These are phyloP conservation scores for Aspergillus texensis DNA, from an alignment of 2,329 filamentous ascomycete genomes.

Conservation along the genomic window DNA sequence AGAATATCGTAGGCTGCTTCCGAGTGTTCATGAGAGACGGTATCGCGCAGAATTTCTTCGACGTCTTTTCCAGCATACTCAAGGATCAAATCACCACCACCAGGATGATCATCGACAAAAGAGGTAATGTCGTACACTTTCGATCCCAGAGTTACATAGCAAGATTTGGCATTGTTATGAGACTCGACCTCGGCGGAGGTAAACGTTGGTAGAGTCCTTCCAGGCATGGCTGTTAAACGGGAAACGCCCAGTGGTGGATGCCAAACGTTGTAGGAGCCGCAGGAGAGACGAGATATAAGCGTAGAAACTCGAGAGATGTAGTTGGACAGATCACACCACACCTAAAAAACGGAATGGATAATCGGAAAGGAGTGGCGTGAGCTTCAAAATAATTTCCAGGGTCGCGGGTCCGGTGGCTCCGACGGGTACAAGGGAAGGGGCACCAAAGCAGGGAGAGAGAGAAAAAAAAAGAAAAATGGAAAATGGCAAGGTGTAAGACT, in stretches of 20 bases:
- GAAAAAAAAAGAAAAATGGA: background rate
- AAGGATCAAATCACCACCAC: slow-evolving; percentile 82
- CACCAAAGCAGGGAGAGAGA: background rate
- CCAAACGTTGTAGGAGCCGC: background rate
- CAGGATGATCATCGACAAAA: slow-evolving; percentile 88
- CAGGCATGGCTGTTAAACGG: slow-evolving; percentile 64
- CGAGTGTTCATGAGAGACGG: slow-evolving; percentile 79
- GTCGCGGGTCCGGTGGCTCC: slow-evolving; percentile 24
- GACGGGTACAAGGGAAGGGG: slow-evolving; percentile 13
- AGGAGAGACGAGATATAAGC: slow-evolving; percentile 4
- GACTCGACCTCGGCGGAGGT: slow-evolving; percentile 76
- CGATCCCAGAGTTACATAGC: slow-evolving; percentile 86
- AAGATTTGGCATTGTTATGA: slow-evolving; percentile 79
- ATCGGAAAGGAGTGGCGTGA: slow-evolving; percentile 26
- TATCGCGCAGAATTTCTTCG: slow-evolving; percentile 77
- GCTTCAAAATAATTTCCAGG: slow-evolving; percentile 22
- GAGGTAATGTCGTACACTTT: slow-evolving; percentile 95
- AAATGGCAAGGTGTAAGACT: background rate
- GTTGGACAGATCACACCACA: slow-evolving; percentile 13
- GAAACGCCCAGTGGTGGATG: slow-evolving; percentile 3
- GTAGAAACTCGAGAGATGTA: slow-evolving; percentile 12
- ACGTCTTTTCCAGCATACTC: slow-evolving; percentile 91
- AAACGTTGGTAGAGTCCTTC: slow-evolving; percentile 79
- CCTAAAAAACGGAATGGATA: slow-evolving; percentile 18
- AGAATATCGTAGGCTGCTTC: slow-evolving; percentile 96